A percentile compares a stretch with the other conserved stretches of the same genome.
These are phyloP conservation scores for Lasiosphaeris hirsuta DNA, from an alignment of 495 filamentous ascomycete genomes.

Conservation along the genomic window DNA sequence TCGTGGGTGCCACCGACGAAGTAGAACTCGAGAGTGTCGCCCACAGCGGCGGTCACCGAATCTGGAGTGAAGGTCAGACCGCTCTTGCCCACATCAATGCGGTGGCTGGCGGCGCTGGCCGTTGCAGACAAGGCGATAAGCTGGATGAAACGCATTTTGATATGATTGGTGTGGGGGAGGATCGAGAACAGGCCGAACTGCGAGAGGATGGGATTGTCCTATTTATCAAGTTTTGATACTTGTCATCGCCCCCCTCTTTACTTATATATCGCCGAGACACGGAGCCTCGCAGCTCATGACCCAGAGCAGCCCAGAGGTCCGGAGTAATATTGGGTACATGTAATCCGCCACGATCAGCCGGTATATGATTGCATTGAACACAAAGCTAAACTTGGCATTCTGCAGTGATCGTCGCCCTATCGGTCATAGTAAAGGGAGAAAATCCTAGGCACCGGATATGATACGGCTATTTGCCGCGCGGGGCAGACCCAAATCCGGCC, in stretches of 20 bases:
- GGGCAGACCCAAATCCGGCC: neutral
- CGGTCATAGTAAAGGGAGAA: neutral
- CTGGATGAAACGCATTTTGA: constrained; percentile 2
- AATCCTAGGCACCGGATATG: neutral
- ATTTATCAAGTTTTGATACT: too few relatives aligned
- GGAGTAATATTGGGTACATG: too few relatives aligned
- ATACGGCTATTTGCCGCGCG: constrained; percentile 6
- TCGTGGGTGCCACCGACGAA: constrained; percentile 55
- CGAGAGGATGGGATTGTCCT: too few relatives aligned
- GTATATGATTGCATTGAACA: neutral
- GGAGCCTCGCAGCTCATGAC: neutral
- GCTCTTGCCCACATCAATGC: constrained; percentile 38
- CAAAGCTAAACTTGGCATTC: neutral
- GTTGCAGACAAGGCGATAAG: constrained; percentile 20
- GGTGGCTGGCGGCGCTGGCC: constrained; percentile 31
- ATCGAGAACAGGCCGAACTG: too few relatives aligned
- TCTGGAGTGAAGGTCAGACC: constrained; percentile 48
- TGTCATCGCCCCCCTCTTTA: too few relatives aligned
- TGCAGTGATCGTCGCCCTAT: neutral
- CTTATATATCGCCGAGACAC: neutral
- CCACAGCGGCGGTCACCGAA: constrained; percentile 44
- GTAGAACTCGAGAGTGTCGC: constrained; percentile 50
- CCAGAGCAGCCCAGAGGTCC: too few relatives aligned
- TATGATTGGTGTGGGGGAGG: neutral
- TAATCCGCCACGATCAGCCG: too few relatives aligned